Evolutionary conservation across 1,284 basidiomycete species (phyloP).

Genomic region (Coniophora puteana): DNA sequence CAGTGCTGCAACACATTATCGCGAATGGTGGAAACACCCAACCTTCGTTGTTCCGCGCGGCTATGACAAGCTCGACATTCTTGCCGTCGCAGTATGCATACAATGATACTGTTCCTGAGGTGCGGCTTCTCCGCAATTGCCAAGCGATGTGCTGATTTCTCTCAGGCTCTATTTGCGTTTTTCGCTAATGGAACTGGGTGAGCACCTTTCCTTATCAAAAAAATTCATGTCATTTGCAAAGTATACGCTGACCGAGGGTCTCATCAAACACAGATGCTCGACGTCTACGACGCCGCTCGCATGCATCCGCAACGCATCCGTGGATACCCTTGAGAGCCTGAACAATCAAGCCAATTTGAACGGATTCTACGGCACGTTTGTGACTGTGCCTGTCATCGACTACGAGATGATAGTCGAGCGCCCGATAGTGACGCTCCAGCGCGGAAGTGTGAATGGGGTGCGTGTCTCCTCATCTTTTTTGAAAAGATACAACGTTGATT

Average conservation of each 20-base stretch:
- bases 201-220: conserved; percentile 2
- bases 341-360: neutral
- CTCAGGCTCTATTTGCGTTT: conserved; percentile 28
- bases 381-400: conserved; percentile 2
- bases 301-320: neutral
- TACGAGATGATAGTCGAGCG: neutral
- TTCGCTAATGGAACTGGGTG: conserved; percentile 27
- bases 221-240: conserved; percentile 7
- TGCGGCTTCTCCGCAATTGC: conserved; percentile 1
- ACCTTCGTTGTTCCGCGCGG: conserved; percentile 11
- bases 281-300: neutral
- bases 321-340: neutral
- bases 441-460: neutral
- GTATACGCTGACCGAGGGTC: neutral
- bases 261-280: neutral
- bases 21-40: conserved; percentile 7
- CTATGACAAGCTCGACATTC: conserved; percentile 16
- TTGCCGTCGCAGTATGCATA: conserved; percentile 18
- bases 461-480: neutral
- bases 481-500: neutral
- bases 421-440: neutral
- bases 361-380: conserved; percentile 1
- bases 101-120: conserved; percentile 10
- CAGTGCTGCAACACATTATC: conserved; percentile 10
- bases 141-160: neutral